phyloP scores from a whole-genome alignment of 176 grass and related monocot species.

The Panicum miliaceum region DNA sequence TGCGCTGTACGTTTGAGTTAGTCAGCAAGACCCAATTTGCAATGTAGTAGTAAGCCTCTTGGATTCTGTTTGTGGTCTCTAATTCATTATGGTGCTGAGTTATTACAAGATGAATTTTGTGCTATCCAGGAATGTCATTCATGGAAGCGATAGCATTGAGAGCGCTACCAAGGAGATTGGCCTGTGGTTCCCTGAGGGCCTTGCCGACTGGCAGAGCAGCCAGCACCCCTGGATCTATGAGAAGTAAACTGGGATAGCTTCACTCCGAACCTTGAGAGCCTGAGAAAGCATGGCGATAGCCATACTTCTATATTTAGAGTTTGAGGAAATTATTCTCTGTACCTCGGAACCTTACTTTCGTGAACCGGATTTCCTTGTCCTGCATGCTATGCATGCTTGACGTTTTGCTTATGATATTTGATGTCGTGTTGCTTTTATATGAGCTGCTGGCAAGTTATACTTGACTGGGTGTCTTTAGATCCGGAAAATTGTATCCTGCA shows the following conservation, averaged over 20 bases:
- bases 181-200: conserved; percentile 87
- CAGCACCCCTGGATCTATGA: conserved; percentile 98
- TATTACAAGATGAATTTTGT: conserved; percentile 2
- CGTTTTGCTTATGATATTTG: conserved; percentile 23
- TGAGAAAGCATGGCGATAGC: conserved; percentile 15
- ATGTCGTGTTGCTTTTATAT: conserved; percentile 22
- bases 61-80: background rate
- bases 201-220: conserved; percentile 72
- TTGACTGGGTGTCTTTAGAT: background rate
- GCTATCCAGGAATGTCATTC: conserved; percentile 83
- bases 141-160: conserved; percentile 90
- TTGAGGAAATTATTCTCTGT: conserved; percentile 31
- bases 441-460: background rate
- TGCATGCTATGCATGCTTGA: conserved; percentile 19
- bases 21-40: background rate
- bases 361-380: conserved; percentile 29
- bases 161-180: conserved; percentile 93
- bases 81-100: background rate
- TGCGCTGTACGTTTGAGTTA: background rate
- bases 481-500: too few relatives aligned
- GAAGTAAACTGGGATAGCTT: conserved; percentile 39
- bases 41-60: too few relatives aligned
- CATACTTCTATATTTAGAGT: conserved; percentile 23
- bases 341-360: conserved; percentile 46
- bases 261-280: conserved; percentile 9